Evolutionary conservation across 495 filamentous ascomycete genomes (phyloP).

Genomic region (Pseudevernia furfuracea): DNA sequence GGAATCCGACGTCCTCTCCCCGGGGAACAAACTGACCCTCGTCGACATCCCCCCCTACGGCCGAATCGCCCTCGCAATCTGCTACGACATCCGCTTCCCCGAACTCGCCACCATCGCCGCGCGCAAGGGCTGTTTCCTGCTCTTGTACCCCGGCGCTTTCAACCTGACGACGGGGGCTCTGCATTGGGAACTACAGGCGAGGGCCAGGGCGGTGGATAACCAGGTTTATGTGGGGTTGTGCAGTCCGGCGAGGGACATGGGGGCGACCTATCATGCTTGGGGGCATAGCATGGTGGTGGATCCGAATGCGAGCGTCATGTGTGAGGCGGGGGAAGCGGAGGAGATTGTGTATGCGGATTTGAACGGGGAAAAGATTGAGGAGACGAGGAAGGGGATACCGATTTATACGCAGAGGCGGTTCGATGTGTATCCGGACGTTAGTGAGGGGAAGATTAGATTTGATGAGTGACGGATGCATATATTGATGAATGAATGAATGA

Average conservation of each 20-base stretch:
- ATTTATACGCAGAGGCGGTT: constrained; percentile 79
- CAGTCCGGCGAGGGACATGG: constrained; percentile 76
- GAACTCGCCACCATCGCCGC: constrained; percentile 89
- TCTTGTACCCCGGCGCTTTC: constrained; percentile 92
- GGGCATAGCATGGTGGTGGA: constrained; percentile 85
- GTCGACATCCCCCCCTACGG: constrained; percentile 83
- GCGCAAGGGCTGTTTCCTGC: constrained; percentile 68
- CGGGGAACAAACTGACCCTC: constrained; percentile 73
- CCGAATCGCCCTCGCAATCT: constrained; percentile 77
- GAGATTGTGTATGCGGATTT: constrained; percentile 70
- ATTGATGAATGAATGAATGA: neutral
- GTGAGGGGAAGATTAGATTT: constrained; percentile 29
- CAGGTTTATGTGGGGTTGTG: constrained; percentile 91
- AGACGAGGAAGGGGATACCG: constrained; percentile 76
- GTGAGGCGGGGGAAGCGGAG: constrained; percentile 66
- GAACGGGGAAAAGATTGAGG: constrained; percentile 60
- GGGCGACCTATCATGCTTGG: constrained; percentile 76
- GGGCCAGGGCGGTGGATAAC: constrained; percentile 85
- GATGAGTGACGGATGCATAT: constrained; percentile 20
- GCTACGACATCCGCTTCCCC: constrained; percentile 95
- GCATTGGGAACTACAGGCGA: constrained; percentile 81
- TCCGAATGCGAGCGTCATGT: constrained; percentile 77
- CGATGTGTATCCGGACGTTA: constrained; percentile 93
- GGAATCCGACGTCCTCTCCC: constrained; percentile 79
- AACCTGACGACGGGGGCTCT: constrained; percentile 86